Percentiles rank a stretch among this genome's conserved stretches.
phyloP scores from a whole-genome alignment of 805 yeast species.

The Candida arabinofermentans region DNA sequence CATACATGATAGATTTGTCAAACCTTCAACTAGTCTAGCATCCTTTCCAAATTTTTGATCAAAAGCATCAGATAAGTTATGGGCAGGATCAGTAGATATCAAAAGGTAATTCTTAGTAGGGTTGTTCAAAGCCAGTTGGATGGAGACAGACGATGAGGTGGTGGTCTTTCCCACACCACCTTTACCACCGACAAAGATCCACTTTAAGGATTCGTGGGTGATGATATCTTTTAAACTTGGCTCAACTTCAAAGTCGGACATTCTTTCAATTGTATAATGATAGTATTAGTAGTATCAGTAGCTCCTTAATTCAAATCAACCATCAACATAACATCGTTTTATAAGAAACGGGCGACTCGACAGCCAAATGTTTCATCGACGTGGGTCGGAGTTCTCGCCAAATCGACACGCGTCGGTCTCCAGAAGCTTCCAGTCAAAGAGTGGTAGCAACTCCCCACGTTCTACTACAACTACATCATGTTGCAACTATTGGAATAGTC shows the following conservation, averaged over 20 bases:
- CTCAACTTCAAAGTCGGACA: conserved; percentile 56
- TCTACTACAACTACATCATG: too few relatives aligned
- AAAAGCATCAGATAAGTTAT: conserved; percentile 94
- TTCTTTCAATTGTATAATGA: conserved; percentile 5
- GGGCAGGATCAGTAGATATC: conserved; percentile 98
- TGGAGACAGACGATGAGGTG: conserved; percentile 91
- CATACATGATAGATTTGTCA: conserved; percentile 90
- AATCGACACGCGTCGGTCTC: too few relatives aligned
- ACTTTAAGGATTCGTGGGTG: conserved; percentile 65
- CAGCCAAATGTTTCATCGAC: too few relatives aligned
- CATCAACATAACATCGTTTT: too few relatives aligned
- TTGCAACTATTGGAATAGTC: too few relatives aligned
- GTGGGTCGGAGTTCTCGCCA: too few relatives aligned
- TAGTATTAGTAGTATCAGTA: too few relatives aligned
- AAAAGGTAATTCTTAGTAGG: conserved; percentile 78
- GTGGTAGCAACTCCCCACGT: too few relatives aligned
- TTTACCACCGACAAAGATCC: conserved; percentile 99
- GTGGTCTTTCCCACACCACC: conserved; percentile 99
- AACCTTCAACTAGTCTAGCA: conserved; percentile 89
- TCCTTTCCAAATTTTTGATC: conserved; percentile 98
- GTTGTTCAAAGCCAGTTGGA: conserved; percentile 83
- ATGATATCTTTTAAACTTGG: conserved; percentile 69
- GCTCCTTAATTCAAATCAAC: too few relatives aligned
- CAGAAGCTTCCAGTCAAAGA: too few relatives aligned
- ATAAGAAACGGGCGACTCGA: too few relatives aligned